phyloP scores from a whole-genome alignment of 129 eudicot genomes.

The Pulicaria dysenterica region DNA sequence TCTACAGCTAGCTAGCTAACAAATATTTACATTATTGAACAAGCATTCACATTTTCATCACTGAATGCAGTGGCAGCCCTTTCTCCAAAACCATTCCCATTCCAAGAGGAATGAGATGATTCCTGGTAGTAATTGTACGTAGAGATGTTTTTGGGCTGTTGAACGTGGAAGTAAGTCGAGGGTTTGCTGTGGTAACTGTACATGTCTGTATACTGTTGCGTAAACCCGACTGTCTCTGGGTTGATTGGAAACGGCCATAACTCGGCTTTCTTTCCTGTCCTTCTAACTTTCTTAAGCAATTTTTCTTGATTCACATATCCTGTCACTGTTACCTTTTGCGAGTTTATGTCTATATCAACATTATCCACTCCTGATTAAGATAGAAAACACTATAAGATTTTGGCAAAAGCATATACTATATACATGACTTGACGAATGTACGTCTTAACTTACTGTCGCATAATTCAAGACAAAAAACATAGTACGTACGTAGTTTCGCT shows the following conservation, averaged over 20 bases:
- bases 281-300: conserved; percentile 55
- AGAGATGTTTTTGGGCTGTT: conserved; percentile 24
- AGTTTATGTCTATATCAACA: conserved; percentile 73
- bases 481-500: too few species aligned
- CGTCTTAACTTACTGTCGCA: not conserved
- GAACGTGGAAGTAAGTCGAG: conserved; percentile 27
- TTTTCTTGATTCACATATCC: conserved; percentile 66
- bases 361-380: conserved; percentile 60
- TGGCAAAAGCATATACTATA: not conserved
- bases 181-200: conserved; percentile 42
- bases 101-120: conserved; percentile 15
- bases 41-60: conserved; percentile 75
- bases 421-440: too few species aligned
- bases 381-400: not conserved
- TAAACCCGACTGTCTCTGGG: conserved; percentile 20
- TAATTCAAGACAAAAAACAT: too few species aligned
- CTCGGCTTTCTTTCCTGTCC: conserved; percentile 70
- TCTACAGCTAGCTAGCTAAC: too few species aligned
- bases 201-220: conserved; percentile 22
- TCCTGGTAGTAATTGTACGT: conserved; percentile 14
- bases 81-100: conserved; percentile 10
- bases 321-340: conserved; percentile 88
- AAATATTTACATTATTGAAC: conserved; percentile 59
- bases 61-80: conserved; percentile 48
- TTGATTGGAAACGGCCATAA: conserved; percentile 79